Evolutionary conservation across 2,329 filamentous ascomycete genomes (phyloP).

Genomic region (Chaetomium sp.): DNA sequence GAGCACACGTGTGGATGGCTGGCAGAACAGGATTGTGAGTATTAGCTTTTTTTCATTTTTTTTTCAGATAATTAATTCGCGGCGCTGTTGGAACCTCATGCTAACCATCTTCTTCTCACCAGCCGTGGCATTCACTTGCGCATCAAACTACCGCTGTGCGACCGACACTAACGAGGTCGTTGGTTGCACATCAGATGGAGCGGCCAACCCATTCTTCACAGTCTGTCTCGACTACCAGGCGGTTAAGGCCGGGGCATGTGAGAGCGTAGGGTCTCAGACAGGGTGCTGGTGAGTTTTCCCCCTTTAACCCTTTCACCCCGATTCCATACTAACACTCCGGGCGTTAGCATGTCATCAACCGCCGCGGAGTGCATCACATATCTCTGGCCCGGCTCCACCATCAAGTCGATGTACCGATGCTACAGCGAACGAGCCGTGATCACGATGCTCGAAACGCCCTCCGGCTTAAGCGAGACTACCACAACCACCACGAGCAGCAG

Average conservation of each 20-base stretch:
- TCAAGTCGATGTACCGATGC: slow-evolving; percentile 34
- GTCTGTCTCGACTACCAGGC: slow-evolving; percentile 33
- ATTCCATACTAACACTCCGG: slow-evolving; percentile 2
- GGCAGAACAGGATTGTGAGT: slow-evolving; percentile 21
- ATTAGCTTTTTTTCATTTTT: background rate
- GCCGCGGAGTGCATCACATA: slow-evolving; percentile 32
- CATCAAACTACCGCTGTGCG: slow-evolving; percentile 13
- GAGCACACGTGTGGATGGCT: slow-evolving; percentile 26
- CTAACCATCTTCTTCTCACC: background rate
- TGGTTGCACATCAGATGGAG: slow-evolving; percentile 28
- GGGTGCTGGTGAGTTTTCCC: slow-evolving; percentile 32
- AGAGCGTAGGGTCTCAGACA: slow-evolving; percentile 23
- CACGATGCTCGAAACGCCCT: slow-evolving; percentile 31
- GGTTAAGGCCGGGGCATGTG: slow-evolving; percentile 26
- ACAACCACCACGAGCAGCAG: background rate
- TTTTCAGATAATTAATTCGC: background rate
- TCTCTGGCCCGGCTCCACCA: slow-evolving; percentile 31
- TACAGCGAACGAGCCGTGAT: slow-evolving; percentile 25
- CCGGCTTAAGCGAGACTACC: slow-evolving; percentile 7
- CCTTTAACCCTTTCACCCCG: background rate
- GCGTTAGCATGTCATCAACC: slow-evolving; percentile 8
- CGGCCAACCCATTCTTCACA: slow-evolving; percentile 28
- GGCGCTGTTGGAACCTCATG: background rate
- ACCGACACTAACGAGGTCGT: slow-evolving; percentile 33
- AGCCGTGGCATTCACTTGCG: slow-evolving; percentile 20